Evolutionary conservation across 768 basidiomycete species (phyloP), one percentile per base, ranked within the genome.

Genomic region (Tricholomella constricta): DNA sequence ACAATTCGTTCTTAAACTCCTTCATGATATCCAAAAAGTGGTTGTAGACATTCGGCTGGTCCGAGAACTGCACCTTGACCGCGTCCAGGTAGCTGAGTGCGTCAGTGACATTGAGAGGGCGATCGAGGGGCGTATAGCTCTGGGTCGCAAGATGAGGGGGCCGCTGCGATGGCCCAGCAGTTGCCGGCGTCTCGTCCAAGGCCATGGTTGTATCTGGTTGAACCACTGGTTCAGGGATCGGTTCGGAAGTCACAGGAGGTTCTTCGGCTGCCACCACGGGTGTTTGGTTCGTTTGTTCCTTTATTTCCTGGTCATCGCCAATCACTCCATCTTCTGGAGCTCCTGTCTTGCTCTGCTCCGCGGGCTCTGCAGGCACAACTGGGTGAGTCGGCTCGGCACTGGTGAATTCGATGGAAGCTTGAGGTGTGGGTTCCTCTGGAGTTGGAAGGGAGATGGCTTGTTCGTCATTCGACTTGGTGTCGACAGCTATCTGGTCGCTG

Each of bases 11-110:
- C 75, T 99, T 98, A 73, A 99, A 99, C 70, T 98, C 94, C 75
- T 98, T 98, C 97, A 97, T 97, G 65, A 97, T 95, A 68, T 96
- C 93, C 69, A 95, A 73, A 62, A 94, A 94, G 58, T 88, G 82
- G 71, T 97, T 96, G 72, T 97, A 97, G 36, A 95, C 92, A 65
- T 93, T 90, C n/a, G 94, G 93, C 68, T 91, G 86, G 69, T 94
- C 89, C 50, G 84, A 81, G 67, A 97, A 97, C 75, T 94, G 89
- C 26, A 81, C 74, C 74, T 97, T 97, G 72, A 97, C 94, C 23
- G 89, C 89, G 66, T 97, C 94, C 55, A 97, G 82, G 64, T 96
- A 97, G 64, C 85, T 88, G 60, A 96, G 78, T 26, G 94, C 94
- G 69, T 97, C 94, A n/a, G 88, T 86, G 56, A 96, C 94, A 65